Conservation (phyloP, 768 basidiomycete genomes). For the Nidula microcarpa region DNA sequence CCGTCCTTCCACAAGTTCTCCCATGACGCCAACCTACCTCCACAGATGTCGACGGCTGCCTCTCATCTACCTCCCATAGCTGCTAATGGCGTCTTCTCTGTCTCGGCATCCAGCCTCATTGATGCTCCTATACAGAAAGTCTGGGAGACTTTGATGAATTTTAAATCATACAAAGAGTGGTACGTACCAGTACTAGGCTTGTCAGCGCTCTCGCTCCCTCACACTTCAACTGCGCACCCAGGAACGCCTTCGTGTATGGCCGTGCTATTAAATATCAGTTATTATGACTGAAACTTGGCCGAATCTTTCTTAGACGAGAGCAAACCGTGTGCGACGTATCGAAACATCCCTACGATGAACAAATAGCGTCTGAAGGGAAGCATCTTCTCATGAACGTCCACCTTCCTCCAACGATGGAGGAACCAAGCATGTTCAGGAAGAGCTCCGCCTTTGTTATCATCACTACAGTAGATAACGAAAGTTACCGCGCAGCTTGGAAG, state of each 20-base stretch:
- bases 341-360: constrained; percentile 38
- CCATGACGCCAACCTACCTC: too few relatives aligned
- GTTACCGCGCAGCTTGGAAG: constrained; percentile 57
- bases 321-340: constrained; percentile 40
- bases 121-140: constrained; percentile 60
- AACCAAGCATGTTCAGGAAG: constrained; percentile 32
- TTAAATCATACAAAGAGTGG: constrained; percentile 62
- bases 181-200: constrained; percentile 13
- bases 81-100: constrained; percentile 41
- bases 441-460: constrained; percentile 41
- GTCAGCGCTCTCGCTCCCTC: neutral
- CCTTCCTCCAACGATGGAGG: constrained; percentile 56
- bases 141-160: constrained; percentile 61
- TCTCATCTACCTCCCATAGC: constrained; percentile 29
- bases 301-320: constrained; percentile 34
- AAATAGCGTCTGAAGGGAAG: constrained; percentile 45
- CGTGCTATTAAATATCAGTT: neutral
- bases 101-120: constrained; percentile 45
- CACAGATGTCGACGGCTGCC: neutral
- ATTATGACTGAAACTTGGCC: neutral
- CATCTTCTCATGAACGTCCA: constrained; percentile 49
- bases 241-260: constrained; percentile 64
- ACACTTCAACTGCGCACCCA: constrained; percentile 15
- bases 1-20: too few relatives aligned
- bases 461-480: constrained; percentile 47